Base-by-base conservation (phyloP, 2,329 filamentous ascomycete genomes). In the Lachnellula occidentalis region DNA sequence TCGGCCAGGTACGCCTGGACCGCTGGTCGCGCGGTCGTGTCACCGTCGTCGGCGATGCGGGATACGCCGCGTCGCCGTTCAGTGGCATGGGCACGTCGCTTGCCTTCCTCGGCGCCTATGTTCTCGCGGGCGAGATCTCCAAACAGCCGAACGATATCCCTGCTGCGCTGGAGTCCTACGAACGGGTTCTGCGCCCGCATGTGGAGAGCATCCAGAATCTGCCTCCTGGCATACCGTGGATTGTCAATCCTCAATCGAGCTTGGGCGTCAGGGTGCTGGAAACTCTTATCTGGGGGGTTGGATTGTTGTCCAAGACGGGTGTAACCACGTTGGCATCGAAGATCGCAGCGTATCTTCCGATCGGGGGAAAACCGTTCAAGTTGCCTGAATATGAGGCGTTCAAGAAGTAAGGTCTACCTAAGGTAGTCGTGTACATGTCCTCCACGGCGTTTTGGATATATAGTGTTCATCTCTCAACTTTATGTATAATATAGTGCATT, bases 41-140 rank as follows among this genome's bases (percentile, higher is more conserved):
- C 2, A 74, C 71, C 1, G 68, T 82, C 0, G 50, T 83, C 0
- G 81, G 81, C 0, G 81, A 86, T 58, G 78, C 82, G 76, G 1
- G 80, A 82, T 60, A 78, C 79, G 1, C 79, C 68, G 77, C 79
- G 0, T 72, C 74, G 0, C 72, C 75, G 0, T 57, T 76, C 4
- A 77, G 74, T 0, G 81, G 80, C 0, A 74, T 77, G 69, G 80
- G 80, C 0, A 81, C 78, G 0, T 76, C 74, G 1, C 60, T 71
- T 0, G 74, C 74, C 0, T 61, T 84, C 0, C 63, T 78, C 0
- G 76, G 76, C 0, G 78, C 79, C 0, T 85, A 84, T 61, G 67
- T 82, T 2, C 70, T 85, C 4, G 81, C 80, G 0, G 81, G 81
- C 2, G 80, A 81, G 66, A 66, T 79, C 43, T 51, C 47, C 3